Conservation (phyloP, 2,329 filamentous ascomycete genomes). For the Colletotrichum falcatum region DNA sequence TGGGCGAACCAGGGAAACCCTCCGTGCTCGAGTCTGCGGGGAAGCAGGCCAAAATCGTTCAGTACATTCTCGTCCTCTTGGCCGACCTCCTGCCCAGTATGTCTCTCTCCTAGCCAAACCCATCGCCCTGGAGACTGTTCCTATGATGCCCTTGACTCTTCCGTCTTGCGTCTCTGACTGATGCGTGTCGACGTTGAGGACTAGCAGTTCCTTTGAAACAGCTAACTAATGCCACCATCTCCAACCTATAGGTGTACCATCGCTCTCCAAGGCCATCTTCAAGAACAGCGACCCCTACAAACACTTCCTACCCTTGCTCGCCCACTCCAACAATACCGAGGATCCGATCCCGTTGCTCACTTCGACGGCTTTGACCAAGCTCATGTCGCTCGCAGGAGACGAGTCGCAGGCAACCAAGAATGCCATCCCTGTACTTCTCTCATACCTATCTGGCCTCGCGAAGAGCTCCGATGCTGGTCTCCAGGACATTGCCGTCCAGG, state of each 20-base stretch:
- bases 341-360: conserved; percentile 91
- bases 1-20: conserved; percentile 77
- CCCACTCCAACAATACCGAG: conserved; percentile 77
- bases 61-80: conserved; percentile 92
- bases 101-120: neutral
- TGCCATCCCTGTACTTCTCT: conserved; percentile 84
- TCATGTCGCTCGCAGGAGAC: conserved; percentile 78
- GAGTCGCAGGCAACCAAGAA: conserved; percentile 74
- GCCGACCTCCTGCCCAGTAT: conserved; percentile 76
- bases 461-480: conserved; percentile 89
- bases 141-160: neutral
- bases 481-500: conserved; percentile 94
- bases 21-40: conserved; percentile 86
- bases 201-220: neutral
- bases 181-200: neutral
- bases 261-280: conserved; percentile 81
- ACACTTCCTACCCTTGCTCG: conserved; percentile 85
- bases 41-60: conserved; percentile 89
- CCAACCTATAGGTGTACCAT: conserved; percentile 74
- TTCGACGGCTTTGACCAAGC: conserved; percentile 84
- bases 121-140: neutral
- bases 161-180: neutral
- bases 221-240: conserved; percentile 16
- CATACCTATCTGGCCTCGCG: conserved; percentile 85
- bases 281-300: conserved; percentile 82